Evolutionary conservation across 192 early-diverging fungal genomes (phyloP), one percentile per base, ranked within the genome.

Genomic region (Entomortierella beljakovae): DNA sequence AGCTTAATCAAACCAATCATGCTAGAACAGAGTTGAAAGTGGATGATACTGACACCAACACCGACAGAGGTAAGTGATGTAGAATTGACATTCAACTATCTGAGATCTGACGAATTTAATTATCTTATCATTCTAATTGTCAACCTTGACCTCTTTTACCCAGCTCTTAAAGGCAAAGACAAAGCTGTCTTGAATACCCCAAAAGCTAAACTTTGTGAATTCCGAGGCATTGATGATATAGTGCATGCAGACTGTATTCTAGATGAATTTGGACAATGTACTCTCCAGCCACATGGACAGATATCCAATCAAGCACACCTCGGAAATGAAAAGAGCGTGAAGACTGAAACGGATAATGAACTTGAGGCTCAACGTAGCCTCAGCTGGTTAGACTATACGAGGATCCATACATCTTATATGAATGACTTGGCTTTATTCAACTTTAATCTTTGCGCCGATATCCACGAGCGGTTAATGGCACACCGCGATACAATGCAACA

Each of bases 351-450:
- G 37, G 13, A 40, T 40, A 13, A 40, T 6, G 13, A 40, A 40
- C 37, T 9, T 40, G 37, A 9, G 6, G 37, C 37, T 9, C 6
- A 13, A 20, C 5, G 15, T 15, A 20, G 2, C 20, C 43, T 11
- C 20, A 46, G 15, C 15, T 46, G 43, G 43, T 4, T 16, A 10
- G 37, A 56, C 23, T 58, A 40, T 29, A 10, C 52, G 7, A 25
- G 29, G 13, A 43, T 68, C n/a, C 57, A 68, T 46, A 49, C 3
- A 23, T 20, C 56, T 35, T 68, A 68, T 49, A 57, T 25, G 11
- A 57, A 68, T 35, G 18, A 34, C 15, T 25, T 68, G 1, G 46
- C 48, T 2, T 23, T 34, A n/a, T 20, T 68, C 4, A 42, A 68
- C 34, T 37, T 46, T 20, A 18, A 20, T 6, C 57, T 68, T 7